Conservation (phyloP, 371 early-diverging fungal genomes). For the Mycotypha africana region DNA sequence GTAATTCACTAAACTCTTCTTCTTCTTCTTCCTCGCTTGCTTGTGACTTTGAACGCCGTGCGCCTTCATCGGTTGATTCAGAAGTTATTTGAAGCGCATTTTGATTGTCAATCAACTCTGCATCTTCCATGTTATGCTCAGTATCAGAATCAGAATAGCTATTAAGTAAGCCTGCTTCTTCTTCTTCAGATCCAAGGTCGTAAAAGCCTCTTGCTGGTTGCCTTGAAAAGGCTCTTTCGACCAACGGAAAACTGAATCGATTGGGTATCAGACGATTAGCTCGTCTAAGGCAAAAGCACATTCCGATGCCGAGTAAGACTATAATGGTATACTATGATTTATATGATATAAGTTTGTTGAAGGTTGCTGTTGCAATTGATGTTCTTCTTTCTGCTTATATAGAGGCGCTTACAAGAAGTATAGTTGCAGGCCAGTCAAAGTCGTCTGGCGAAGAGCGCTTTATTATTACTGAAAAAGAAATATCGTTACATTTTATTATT, state of each 20-base stretch:
- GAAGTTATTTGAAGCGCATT: not conserved
- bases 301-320: conserved; percentile 26
- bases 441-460: conserved; percentile 23
- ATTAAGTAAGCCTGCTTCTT: conserved; percentile 29
- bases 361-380: not conserved
- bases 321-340: conserved; percentile 27
- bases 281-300: conserved; percentile 36
- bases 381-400: not conserved
- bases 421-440: conserved; percentile 28
- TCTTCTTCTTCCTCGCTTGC: not conserved
- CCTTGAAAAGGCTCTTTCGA: too few species aligned
- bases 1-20: not conserved
- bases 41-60: not conserved
- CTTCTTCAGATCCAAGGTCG: conserved; percentile 25
- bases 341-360: too few species aligned
- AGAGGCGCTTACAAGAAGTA: conserved; percentile 19
- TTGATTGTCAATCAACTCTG: conserved; percentile 8
- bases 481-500: too few species aligned
- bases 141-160: conserved; percentile 17
- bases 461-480: too few species aligned
- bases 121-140: conserved; percentile 13
- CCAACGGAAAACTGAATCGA: conserved; percentile 31
- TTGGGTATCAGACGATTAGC: conserved; percentile 40
- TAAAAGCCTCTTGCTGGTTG: conserved; percentile 11
- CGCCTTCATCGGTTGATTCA: not conserved